Evolutionary conservation across 345 rosid genomes (phyloP).

Genomic region (Gossypium turneri): DNA sequence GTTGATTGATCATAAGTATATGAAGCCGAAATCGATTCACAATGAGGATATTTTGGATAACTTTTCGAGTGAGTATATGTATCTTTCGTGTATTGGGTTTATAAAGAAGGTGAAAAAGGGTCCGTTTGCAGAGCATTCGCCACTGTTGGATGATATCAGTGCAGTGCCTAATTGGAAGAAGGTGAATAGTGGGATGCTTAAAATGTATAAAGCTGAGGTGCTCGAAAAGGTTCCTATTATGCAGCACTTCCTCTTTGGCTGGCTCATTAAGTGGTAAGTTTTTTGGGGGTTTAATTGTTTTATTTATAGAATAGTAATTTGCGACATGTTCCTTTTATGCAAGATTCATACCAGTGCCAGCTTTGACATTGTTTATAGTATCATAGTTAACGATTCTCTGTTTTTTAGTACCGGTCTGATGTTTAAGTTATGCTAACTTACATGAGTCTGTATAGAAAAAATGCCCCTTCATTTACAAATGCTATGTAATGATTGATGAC

Average conservation of each 20-base stretch:
- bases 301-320: neutral
- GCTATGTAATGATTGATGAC: neutral
- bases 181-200: slow-evolving; percentile 89
- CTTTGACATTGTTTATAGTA: neutral
- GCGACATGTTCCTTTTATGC: slow-evolving; percentile 32
- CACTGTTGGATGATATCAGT: slow-evolving; percentile 86
- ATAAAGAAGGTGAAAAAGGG: slow-evolving; percentile 95
- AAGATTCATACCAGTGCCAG: neutral
- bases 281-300: slow-evolving; percentile 8
- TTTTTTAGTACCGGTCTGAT: neutral
- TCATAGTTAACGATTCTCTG: neutral
- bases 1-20: slow-evolving; percentile 84
- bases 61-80: slow-evolving; percentile 73
- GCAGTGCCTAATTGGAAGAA: slow-evolving; percentile 94
- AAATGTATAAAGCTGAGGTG: slow-evolving; percentile 96
- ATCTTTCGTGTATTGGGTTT: slow-evolving; percentile 75
- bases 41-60: slow-evolving; percentile 88
- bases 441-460: neutral
- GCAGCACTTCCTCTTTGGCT: slow-evolving; percentile 97
- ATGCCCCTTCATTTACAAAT: neutral
- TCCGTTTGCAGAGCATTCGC: slow-evolving; percentile 82
- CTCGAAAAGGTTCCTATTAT: slow-evolving; percentile 92
- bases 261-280: slow-evolving; percentile 79
- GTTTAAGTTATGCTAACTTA: neutral
- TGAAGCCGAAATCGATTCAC: slow-evolving; percentile 94